These are phyloP conservation scores for Coniferiporia sulphurascens DNA, from an alignment of 1,284 basidiomycete species.

Conservation along the genomic window DNA sequence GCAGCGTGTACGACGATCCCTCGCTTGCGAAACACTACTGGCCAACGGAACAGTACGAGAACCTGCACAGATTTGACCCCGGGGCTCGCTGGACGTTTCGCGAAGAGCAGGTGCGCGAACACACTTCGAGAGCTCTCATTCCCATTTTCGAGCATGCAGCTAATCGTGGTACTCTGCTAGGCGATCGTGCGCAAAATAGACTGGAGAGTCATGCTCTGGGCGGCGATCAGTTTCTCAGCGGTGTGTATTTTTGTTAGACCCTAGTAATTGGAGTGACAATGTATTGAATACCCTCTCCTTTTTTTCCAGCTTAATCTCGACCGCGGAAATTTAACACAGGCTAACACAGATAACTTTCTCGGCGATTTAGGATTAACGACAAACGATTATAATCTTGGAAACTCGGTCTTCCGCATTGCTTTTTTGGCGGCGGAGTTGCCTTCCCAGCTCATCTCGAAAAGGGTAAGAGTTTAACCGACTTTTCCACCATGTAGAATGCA, in stretches of 20 bases:
- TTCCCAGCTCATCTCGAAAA: conserved; percentile 69
- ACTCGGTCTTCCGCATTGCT: conserved; percentile 49
- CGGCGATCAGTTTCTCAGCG: conserved; percentile 58
- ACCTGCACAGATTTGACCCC: conserved; percentile 60
- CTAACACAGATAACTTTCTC: conserved; percentile 67
- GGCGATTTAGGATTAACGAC: conserved; percentile 56
- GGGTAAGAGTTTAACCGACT: conserved; percentile 31
- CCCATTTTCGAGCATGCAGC: no score
- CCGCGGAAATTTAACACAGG: conserved; percentile 52
- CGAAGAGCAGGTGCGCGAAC: conserved; percentile 50
- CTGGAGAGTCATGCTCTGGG: conserved; percentile 59
- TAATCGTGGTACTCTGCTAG: conserved; percentile 26
- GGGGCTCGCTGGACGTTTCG: conserved; percentile 63
- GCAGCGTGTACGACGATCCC: conserved; percentile 56
- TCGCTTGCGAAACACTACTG: conserved; percentile 46
- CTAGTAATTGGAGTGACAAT: not conserved
- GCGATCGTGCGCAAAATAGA: conserved; percentile 56
- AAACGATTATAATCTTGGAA: conserved; percentile 64
- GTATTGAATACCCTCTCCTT: not conserved
- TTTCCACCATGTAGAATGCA: not conserved
- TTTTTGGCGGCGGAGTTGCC: conserved; percentile 64
- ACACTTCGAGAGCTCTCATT: no score
- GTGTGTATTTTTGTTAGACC: conserved; percentile 24
- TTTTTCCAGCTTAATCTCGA: conserved; percentile 40
- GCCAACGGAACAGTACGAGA: conserved; percentile 57